Conservation (phyloP, 352 stramenopile species). For the Phytophthora megakarya region DNA sequence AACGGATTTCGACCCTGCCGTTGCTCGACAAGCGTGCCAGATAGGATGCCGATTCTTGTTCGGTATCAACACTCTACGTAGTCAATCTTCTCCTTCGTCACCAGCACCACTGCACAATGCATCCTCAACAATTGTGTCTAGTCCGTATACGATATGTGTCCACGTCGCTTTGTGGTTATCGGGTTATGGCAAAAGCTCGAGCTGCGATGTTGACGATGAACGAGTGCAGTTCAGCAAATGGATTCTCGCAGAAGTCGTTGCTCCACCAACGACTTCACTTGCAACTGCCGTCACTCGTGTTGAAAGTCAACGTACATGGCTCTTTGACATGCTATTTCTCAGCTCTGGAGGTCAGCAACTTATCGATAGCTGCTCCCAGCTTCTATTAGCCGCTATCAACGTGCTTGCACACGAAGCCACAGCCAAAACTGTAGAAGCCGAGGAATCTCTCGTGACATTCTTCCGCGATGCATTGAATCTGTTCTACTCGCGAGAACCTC, state of each 20-base stretch:
- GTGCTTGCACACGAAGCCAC: slow-evolving; percentile 27
- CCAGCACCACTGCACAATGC: background rate
- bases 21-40: slow-evolving; percentile 22
- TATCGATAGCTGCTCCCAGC: slow-evolving; percentile 33
- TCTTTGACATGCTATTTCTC: slow-evolving; percentile 68
- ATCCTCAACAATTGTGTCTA: background rate
- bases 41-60: slow-evolving; percentile 47
- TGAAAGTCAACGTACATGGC: slow-evolving; percentile 49
- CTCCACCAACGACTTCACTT: slow-evolving; percentile 10
- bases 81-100: background rate
- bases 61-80: slow-evolving; percentile 37
- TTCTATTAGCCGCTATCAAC: slow-evolving; percentile 30
- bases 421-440: slow-evolving; percentile 1
- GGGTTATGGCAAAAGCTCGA: background rate
- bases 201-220: slow-evolving; percentile 8
- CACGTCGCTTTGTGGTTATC: slow-evolving; percentile 20
- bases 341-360: slow-evolving; percentile 35
- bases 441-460: slow-evolving; percentile 29
- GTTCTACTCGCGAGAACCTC: slow-evolving; percentile 45
- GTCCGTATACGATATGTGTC: slow-evolving; percentile 4
- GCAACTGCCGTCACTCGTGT: slow-evolving; percentile 5
- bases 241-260: slow-evolving; percentile 36
- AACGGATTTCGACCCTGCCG: background rate
- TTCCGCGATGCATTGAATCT: slow-evolving; percentile 39
- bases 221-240: slow-evolving; percentile 37